Percentiles rank a stretch among this genome's conserved stretches.
Conservation (phyloP, 345 rosid species). For the Syzygium aromaticum region DNA sequence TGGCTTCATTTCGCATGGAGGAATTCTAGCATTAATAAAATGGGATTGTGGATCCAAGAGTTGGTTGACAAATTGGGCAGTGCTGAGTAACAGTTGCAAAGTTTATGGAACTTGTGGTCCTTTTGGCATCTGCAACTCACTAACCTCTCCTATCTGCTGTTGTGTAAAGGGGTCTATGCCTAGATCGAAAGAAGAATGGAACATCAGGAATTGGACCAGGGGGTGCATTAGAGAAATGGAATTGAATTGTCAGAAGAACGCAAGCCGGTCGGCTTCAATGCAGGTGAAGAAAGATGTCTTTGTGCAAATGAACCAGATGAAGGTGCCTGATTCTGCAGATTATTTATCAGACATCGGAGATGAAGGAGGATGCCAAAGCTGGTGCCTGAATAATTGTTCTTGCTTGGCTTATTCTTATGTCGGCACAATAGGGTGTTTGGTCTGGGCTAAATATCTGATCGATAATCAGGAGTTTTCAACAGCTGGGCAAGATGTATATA, state of each 20-base stretch:
- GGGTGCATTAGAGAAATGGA: constrained; percentile 11
- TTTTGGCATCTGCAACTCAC: constrained; percentile 12
- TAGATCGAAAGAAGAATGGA: constrained; percentile 1
- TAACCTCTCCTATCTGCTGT: background rate
- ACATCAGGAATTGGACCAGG: constrained; percentile 1
- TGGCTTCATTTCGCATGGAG: constrained; percentile 15
- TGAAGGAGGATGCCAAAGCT: constrained; percentile 2
- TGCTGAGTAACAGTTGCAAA: constrained; percentile 11
- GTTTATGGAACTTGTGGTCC: constrained; percentile 10
- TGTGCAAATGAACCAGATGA: background rate
- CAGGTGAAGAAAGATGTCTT: background rate
- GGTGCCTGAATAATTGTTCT: constrained; percentile 20
- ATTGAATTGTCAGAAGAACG: background rate
- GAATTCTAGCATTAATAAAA: background rate
- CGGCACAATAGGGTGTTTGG: background rate
- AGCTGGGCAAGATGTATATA: background rate
- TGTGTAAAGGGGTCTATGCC: constrained; percentile 28
- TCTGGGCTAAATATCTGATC: background rate
- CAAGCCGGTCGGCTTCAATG: background rate
- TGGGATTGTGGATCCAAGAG: constrained; percentile 3
- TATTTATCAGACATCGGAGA: background rate
- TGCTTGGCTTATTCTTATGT: background rate
- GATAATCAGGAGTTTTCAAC: background rate
- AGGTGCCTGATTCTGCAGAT: background rate
- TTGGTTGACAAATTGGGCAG: background rate